Evolutionary conservation across 108 stramenopile genomes (phyloP).

Genomic region (Cyclotella choctawhatcheeana): DNA sequence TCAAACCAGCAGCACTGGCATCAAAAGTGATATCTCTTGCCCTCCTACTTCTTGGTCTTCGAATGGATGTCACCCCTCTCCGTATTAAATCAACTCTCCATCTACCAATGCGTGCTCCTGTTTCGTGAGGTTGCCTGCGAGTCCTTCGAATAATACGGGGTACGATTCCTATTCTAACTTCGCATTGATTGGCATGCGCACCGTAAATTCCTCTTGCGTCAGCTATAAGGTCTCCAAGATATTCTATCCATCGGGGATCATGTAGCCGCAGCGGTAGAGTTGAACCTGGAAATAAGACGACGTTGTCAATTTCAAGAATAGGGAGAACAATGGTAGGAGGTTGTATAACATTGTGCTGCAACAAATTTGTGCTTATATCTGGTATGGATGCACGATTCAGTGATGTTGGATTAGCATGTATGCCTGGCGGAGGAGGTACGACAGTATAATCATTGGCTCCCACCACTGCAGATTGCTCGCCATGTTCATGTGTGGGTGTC

Average conservation of each 20-base stretch:
- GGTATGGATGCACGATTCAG: background rate
- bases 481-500: no score
- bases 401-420: no score
- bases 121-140: conserved; percentile 19
- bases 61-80: conserved; percentile 27
- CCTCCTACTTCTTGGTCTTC: conserved; percentile 34
- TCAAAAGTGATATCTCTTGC: background rate
- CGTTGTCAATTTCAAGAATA: conserved; percentile 72
- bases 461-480: no score
- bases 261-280: conserved; percentile 64
- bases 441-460: background rate
- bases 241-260: conserved; percentile 63
- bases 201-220: conserved; percentile 54
- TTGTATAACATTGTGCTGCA: background rate
- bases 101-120: conserved; percentile 33
- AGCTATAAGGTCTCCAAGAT: conserved; percentile 68
- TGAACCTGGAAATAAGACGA: conserved; percentile 76
- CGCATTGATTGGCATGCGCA: conserved; percentile 38
- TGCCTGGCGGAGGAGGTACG: background rate
- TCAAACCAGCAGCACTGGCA: background rate
- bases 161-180: conserved; percentile 48
- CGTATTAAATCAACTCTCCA: conserved; percentile 48
- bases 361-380: conserved; percentile 16
- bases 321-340: conserved; percentile 27
- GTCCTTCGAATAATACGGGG: conserved; percentile 37